These are phyloP conservation scores for Hypoxylon crocopeplum DNA, from an alignment of 495 filamentous ascomycete species.

Conservation along the genomic window DNA sequence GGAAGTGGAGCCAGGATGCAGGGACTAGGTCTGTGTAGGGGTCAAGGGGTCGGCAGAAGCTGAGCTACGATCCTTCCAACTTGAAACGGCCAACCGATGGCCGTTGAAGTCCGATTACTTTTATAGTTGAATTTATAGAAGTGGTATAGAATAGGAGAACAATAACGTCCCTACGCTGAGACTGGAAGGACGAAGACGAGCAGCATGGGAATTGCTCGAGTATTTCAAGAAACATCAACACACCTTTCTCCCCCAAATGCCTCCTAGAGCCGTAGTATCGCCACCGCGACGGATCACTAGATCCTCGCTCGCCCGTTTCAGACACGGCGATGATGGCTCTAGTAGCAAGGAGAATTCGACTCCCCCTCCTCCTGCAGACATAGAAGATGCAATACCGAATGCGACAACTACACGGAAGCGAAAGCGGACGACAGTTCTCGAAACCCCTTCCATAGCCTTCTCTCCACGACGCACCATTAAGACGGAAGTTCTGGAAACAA, in stretches of 20 bases:
- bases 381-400: slow-evolving; percentile 65
- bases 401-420: slow-evolving; percentile 55
- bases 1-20: too few species aligned
- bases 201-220: slow-evolving; percentile 67
- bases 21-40: too few species aligned
- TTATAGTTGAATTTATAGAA: too few species aligned
- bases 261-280: slow-evolving; percentile 29
- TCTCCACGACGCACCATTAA: slow-evolving; percentile 28
- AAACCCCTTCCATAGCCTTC: slow-evolving; percentile 8
- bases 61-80: too few species aligned
- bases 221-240: slow-evolving; percentile 63
- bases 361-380: slow-evolving; percentile 52
- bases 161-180: not conserved
- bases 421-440: slow-evolving; percentile 51
- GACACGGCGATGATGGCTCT: slow-evolving; percentile 39
- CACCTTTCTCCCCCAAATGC: slow-evolving; percentile 41
- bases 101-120: too few species aligned
- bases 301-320: slow-evolving; percentile 53
- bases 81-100: too few species aligned
- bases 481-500: slow-evolving; percentile 23
- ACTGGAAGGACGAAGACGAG: not conserved
- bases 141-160: too few species aligned
- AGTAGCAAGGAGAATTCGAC: slow-evolving; percentile 41
- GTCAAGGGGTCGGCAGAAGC: too few species aligned
- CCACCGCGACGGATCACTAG: slow-evolving; percentile 56